Evolutionary conservation across 177 flowering plant genomes (phyloP), one percentile per base, ranked within the genome.

Genomic region (Telopea speciosissima): DNA sequence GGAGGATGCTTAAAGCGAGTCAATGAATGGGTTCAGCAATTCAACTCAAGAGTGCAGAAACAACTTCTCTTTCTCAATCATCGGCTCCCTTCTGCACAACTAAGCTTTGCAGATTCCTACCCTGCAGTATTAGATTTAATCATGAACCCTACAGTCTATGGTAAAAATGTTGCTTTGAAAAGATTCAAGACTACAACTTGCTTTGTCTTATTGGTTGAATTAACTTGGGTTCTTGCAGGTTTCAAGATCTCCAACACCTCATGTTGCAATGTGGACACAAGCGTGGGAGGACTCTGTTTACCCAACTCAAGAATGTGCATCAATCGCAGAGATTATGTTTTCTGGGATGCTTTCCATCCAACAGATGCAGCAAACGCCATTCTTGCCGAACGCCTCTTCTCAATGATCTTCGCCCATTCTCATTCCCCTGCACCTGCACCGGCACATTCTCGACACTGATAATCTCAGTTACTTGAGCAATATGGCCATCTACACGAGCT

Each of bases 341-440:
- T 92, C 58, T 92, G 97, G 97, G 96, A 92, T 63, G 96, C 93
- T 7, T 92, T 89, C 76, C 97, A 92, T 66, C 96, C 96, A 13
- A 79, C 96, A 0, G 97, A 90, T 64, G 91, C 92, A 2, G 97
- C 97, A 26, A 92, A 92, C 70, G 82, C 49, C 9, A 79, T 89
- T 26, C 83, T 92, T 14, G 93, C 91, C 0, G 73, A 85, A 0
- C 60, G 77, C 13, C 74, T 92, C 65, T 88, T 90, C 83, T 54
- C 83, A 9, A 70, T 21, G 26, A 31, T 85, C 0, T 83, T 81
- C 19, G 59, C 61, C 87, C 9, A 54, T 31, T 24, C 76, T 28
- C 72, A 77, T 65, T 22, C 81, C n/a, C 68, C 74, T 63, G 75
- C 83, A 0, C 76, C 77, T 1, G 61, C 76, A 19, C 74, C 71